Conservation (phyloP, 345 rosid species). For the Limnanthes douglasii region DNA sequence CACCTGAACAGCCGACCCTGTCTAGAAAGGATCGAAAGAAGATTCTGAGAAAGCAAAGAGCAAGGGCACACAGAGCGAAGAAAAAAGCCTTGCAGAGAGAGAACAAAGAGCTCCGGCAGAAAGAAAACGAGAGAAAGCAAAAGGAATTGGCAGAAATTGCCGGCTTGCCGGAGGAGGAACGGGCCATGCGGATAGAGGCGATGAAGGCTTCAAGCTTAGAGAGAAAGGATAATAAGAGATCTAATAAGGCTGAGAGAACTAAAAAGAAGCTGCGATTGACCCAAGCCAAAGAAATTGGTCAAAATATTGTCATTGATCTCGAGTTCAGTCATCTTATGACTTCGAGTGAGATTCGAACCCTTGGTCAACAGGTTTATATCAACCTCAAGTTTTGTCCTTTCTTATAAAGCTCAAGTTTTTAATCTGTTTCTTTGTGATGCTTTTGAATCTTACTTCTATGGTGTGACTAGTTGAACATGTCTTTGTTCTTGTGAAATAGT, state of each 20-base stretch:
- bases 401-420: too few relatives aligned
- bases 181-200: conserved; percentile 28
- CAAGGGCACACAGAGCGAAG: conserved; percentile 46
- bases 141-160: too few relatives aligned
- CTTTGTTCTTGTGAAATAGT: too few relatives aligned
- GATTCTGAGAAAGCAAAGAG: conserved; percentile 41
- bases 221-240: conserved; percentile 43
- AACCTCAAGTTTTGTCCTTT: too few relatives aligned
- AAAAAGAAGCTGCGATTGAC: conserved; percentile 24
- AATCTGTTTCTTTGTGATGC: too few relatives aligned
- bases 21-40: conserved; percentile 55
- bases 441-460: too few relatives aligned
- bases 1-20: too few relatives aligned
- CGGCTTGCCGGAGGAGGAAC: conserved; percentile 30
- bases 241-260: conserved; percentile 35
- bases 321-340: conserved; percentile 55
- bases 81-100: conserved; percentile 33
- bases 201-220: conserved; percentile 32
- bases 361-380: conserved; percentile 70
- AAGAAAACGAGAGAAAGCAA: too few relatives aligned
- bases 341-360: conserved; percentile 39
- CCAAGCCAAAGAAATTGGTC: conserved; percentile 35
- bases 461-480: too few relatives aligned
- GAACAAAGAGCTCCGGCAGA: not conserved
- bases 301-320: conserved; percentile 40